Evolutionary conservation across 1,284 basidiomycete species (phyloP), one percentile per base, ranked within the genome.

Genomic region (Malassezia cuniculi): DNA sequence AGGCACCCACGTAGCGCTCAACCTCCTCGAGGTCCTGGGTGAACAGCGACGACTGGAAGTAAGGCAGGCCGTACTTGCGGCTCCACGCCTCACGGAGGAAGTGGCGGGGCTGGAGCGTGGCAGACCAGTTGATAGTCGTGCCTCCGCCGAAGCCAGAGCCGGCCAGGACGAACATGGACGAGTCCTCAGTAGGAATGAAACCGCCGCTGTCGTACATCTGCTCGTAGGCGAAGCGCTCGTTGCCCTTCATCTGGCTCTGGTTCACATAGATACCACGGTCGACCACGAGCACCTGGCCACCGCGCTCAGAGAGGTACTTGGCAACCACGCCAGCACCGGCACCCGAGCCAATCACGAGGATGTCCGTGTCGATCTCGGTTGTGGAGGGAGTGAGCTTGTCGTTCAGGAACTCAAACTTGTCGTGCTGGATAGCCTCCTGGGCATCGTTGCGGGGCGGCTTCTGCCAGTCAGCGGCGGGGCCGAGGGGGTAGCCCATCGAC

Each of bases 101-200:
- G 41, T 63, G 54, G n/a, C 66, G 68, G 10, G 69, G 68, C 44
- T 60, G 59, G 34, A 70, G 60, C 15, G 68, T 68, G 3, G 69
- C 71, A 0, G 69, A 69, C 72, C 72, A 73, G 52, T 73, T 73
- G 57, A 73, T 66, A 15, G 68, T 60, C 1, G 68, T 69, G 10
- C 72, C 72, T 4, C 72, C 72, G 5, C 72, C 72, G 18, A 71
- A 71, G 12, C 65, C 68, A 11, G 60, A 57, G 0, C 68, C 71
- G 3, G 69, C 68, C 4, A 73, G 52, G 16, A 72, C 39, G 31
- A 60, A 68, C 39, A 71, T 50, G 17, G 60, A 56, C 4, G 69
- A 65, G 30, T 68, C 60, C 31, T 71, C 69, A 16, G 60, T 66
- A 9, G 66, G 62, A 28, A 71, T 39, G 20, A 71, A 52, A 0